Evolutionary conservation across 116 monocot species (phyloP).

Genomic region (Iris pallida): DNA sequence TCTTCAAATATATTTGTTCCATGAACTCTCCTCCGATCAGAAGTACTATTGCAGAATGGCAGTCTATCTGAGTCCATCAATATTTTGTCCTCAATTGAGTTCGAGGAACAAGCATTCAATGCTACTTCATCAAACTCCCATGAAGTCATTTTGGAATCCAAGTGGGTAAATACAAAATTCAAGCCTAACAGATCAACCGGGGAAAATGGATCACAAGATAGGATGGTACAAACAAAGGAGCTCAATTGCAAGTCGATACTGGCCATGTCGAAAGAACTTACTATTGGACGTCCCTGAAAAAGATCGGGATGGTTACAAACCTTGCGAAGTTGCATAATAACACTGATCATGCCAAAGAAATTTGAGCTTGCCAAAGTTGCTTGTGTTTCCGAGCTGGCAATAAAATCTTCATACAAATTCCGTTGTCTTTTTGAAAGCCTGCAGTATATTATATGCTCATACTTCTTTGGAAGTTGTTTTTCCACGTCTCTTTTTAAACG

Average conservation of each 20-base stretch:
- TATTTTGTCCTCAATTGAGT: conserved; percentile 10
- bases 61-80: conserved; percentile 8
- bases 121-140: conserved; percentile 77
- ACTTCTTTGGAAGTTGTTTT: conserved; percentile 90
- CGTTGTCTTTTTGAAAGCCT: conserved; percentile 86
- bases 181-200: conserved; percentile 61
- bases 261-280: conserved; percentile 92
- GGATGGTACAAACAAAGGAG: conserved; percentile 52
- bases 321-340: conserved; percentile 99
- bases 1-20: conserved; percentile 83
- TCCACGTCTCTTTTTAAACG: conserved; percentile 96
- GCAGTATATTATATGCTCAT: conserved; percentile 92
- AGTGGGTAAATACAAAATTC: conserved; percentile 72
- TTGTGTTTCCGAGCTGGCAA: conserved; percentile 96
- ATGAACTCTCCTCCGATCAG: conserved; percentile 23
- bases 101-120: conserved; percentile 24
- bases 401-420: conserved; percentile 98
- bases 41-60: conserved; percentile 1
- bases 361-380: conserved; percentile 85
- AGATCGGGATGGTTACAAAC: conserved; percentile 99
- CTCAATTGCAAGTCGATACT: conserved; percentile 84
- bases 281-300: conserved; percentile 95
- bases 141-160: conserved; percentile 72
- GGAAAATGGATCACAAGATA: conserved; percentile 58
- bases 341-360: conserved; percentile 99